Evolutionary conservation across 208 protist genomes (phyloP), one percentile per base, ranked within the genome.

Genomic region (Wallacemonas rigidus): DNA sequence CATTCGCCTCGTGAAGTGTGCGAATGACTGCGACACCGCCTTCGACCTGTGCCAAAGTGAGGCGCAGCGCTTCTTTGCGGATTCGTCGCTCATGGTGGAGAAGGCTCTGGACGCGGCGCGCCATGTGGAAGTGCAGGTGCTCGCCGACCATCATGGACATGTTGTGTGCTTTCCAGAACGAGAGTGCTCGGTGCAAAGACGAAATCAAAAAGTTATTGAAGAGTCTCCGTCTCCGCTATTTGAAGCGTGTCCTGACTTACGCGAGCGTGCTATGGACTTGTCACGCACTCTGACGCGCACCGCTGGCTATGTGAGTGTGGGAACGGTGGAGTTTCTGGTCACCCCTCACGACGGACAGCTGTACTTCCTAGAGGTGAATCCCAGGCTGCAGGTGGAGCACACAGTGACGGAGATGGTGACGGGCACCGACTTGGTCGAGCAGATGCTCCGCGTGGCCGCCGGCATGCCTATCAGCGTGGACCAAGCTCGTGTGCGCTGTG

Each of bases 341-440:
- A 98, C 99, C 70, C 75, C 86, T 11, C 60, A 88, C 39, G 43
- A 38, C 17, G 81, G 38, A 0, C 79, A 92, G 3, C 99, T 99
- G 86, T 99, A 95, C 87, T 99, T 99, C 67, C 93, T 99, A 82
- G 99, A 99, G 79, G 99, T 99, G 97, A 99, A 99, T 79, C 99
- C 98, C n/a, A 86, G 98, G 47, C 86, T 99, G 38, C 98, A 99
- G 85, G 94, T 96, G 41, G 94, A 97, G 75, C 91, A 99, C 80
- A 95, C 98, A 15, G 92, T 99, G 41, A 99, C 98, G 39, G 98
- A 99, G 84, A 85, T 97, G 83, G 80, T 97, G 36, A 88, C 78
- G 35, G 85, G 88, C 62, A 64, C 93, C 47, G 98, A 99, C 81
- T 87, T 99, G 7, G 98, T 99, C 11, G 86, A 98, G 69, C 85